Evolutionary conservation across 208 protist genomes (phyloP).

Genomic region (Trypanosoma avium): DNA sequence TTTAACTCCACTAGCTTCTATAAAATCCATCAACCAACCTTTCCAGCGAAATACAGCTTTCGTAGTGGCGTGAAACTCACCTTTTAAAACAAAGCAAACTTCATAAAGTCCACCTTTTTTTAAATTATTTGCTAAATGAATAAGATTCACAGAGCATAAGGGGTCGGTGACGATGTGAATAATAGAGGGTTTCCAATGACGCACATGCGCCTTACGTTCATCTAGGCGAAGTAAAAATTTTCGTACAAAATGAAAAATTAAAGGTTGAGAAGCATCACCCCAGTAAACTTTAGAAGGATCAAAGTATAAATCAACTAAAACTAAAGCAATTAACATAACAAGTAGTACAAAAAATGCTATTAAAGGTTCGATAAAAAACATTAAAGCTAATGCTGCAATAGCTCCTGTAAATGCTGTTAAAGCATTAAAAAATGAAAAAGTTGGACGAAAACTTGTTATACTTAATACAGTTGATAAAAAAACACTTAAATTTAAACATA

Average conservation of each 20-base stretch:
- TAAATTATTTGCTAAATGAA: slow-evolving; percentile 32
- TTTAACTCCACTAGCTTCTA: slow-evolving; percentile 25
- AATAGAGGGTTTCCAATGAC: slow-evolving; percentile 28
- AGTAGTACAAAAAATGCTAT: slow-evolving; percentile 21
- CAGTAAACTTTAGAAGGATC: slow-evolving; percentile 31
- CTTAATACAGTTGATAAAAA: slow-evolving; percentile 31
- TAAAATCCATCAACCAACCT: slow-evolving; percentile 29
- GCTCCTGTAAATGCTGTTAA: slow-evolving; percentile 25
- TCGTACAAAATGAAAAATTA: slow-evolving; percentile 34
- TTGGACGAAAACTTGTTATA: slow-evolving; percentile 32
- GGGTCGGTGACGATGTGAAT: slow-evolving; percentile 18
- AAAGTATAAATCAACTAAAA: slow-evolving; percentile 35
- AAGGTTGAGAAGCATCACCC: slow-evolving; percentile 37
- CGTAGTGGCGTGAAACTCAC: slow-evolving; percentile 12
- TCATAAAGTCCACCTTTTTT: slow-evolving; percentile 38
- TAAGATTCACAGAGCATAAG: slow-evolving; percentile 19
- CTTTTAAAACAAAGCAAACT: slow-evolving; percentile 10
- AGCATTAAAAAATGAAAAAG: slow-evolving; percentile 38
- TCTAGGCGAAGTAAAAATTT: slow-evolving; percentile 34
- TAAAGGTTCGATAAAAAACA: slow-evolving; percentile 36
- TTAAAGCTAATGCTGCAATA: slow-evolving; percentile 30
- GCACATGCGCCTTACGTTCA: slow-evolving; percentile 18
- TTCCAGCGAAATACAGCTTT: slow-evolving; percentile 16
- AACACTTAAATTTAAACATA: slow-evolving; percentile 38
- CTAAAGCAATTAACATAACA: slow-evolving; percentile 12